Evolutionary conservation across 306 rosid genomes (phyloP).

Genomic region (Phaseolus lunatus): DNA sequence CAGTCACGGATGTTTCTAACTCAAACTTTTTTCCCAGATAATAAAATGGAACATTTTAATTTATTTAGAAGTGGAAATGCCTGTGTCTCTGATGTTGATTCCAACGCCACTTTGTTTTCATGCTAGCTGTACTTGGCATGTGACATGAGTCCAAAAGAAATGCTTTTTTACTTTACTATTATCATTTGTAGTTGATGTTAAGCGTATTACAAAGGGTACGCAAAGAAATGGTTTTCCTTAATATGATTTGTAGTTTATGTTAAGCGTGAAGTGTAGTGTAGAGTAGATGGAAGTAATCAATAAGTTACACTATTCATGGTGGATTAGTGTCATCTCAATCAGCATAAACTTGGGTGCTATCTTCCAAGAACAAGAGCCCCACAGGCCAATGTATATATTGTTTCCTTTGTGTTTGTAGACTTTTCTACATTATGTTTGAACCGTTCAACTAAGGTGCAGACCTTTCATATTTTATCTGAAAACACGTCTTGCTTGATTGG

Average conservation of each 20-base stretch:
- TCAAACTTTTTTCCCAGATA: neutral
- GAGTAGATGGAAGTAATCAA: neutral
- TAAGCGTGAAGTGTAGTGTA: neutral
- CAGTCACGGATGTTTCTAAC: neutral
- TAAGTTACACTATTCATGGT: neutral
- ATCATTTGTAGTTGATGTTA: neutral
- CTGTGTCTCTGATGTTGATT: neutral
- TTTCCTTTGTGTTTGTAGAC: neutral
- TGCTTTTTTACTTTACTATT: neutral
- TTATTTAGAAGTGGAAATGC: neutral
- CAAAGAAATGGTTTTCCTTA: neutral
- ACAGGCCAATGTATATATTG: neutral
- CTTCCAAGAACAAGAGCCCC: slow-evolving; percentile 1
- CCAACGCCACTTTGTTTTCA: neutral
- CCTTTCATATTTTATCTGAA: slow-evolving; percentile 1
- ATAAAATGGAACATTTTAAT: neutral
- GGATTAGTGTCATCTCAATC: slow-evolving; percentile 5
- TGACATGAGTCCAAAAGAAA: slow-evolving; percentile 7
- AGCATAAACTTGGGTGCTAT: neutral
- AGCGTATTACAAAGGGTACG: neutral
- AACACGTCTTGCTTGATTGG: slow-evolving; percentile 10
- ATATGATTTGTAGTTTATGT: neutral
- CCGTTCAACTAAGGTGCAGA: slow-evolving; percentile 3
- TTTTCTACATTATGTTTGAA: neutral
- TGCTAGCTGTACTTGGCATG: neutral